Percentiles rank a stretch among this genome's conserved stretches.
These are phyloP conservation scores for Ceriops decandra DNA, from an alignment of 345 rosid genomes.

Conservation along the genomic window DNA sequence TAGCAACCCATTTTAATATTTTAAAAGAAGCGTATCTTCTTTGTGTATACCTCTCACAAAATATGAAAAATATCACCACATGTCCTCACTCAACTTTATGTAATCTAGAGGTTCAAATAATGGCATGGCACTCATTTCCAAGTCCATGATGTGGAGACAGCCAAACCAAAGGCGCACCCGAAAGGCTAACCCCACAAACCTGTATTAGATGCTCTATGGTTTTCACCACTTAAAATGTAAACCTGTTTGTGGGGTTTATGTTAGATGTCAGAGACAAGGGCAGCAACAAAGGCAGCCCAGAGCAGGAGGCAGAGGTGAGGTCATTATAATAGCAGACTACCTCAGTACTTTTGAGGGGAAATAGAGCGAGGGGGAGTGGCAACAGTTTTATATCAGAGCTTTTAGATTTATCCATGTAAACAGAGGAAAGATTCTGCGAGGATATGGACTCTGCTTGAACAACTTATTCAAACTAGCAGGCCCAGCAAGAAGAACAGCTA, in stretches of 20 bases:
- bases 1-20: too few relatives aligned
- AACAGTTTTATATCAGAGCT: background rate
- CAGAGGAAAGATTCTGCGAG: conserved; percentile 28
- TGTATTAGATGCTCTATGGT: conserved; percentile 6
- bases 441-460: conserved; percentile 18
- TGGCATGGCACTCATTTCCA: conserved; percentile 37
- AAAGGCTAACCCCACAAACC: background rate
- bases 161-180: conserved; percentile 9
- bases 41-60: too few relatives aligned
- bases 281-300: conserved; percentile 23
- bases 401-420: conserved; percentile 17
- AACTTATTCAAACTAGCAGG: conserved; percentile 14
- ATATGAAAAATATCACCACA: background rate
- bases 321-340: conserved; percentile 27
- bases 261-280: conserved; percentile 36
- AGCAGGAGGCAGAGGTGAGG: conserved; percentile 34
- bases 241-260: conserved; percentile 32
- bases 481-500: background rate
- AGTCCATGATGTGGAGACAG: conserved; percentile 17
- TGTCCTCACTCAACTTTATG: background rate
- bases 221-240: conserved; percentile 1
- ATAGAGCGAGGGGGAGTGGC: background rate
- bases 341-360: conserved; percentile 5
- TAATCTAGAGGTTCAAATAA: conserved; percentile 11
- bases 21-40: too few relatives aligned